Percentiles rank a stretch among this genome's conserved stretches.
phyloP scores from a whole-genome alignment of 176 grass and related monocot species.

The Ensete glaucum region DNA sequence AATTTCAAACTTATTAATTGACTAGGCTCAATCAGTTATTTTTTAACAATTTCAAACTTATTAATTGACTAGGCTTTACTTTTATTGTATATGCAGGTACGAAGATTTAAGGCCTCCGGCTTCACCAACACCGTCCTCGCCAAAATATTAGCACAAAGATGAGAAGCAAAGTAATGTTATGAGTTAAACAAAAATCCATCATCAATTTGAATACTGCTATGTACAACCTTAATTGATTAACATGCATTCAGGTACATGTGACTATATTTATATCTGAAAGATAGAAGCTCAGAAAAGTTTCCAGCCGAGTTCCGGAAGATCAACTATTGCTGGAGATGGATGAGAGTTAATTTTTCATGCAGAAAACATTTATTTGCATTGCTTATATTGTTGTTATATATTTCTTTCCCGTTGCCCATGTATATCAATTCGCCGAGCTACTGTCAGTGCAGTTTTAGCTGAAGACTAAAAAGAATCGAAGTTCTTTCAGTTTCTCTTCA shows the following conservation, averaged over 20 bases:
- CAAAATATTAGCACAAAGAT: slow-evolving; percentile 20
- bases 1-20: neutral
- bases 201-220: neutral
- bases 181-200: neutral
- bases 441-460: neutral
- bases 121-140: slow-evolving; percentile 31
- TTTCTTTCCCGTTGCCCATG: neutral
- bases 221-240: neutral
- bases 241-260: neutral
- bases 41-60: neutral
- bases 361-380: neutral
- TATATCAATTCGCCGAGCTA: neutral
- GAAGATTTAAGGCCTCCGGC: slow-evolving; percentile 34
- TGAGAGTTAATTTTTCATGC: neutral
- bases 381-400: neutral
- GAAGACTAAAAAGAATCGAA: neutral
- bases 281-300: too few species aligned
- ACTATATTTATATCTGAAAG: neutral
- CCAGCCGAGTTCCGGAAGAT: neutral
- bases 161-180: neutral
- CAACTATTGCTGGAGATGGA: neutral
- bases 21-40: too few species aligned
- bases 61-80: neutral
- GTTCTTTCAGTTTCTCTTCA: neutral
- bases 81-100: slow-evolving; percentile 23